Evolutionary conservation across 768 basidiomycete species (phyloP).

Genomic region (Chalciporus chontae): DNA sequence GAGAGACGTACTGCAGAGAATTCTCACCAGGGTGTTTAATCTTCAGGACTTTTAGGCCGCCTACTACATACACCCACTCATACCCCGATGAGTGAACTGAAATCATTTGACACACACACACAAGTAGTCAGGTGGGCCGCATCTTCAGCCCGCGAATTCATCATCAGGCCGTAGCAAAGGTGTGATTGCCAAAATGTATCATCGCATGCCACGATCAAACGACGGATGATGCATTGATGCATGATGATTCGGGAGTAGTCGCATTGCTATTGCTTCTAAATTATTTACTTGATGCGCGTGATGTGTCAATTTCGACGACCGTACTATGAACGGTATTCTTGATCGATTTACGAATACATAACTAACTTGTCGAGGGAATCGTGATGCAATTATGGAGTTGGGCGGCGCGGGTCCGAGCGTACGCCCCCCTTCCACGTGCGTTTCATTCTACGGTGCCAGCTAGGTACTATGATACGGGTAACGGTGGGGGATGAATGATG

Average conservation of each 20-base stretch:
- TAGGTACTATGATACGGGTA: neutral
- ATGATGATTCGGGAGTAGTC: too few relatives aligned
- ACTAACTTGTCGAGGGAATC: neutral
- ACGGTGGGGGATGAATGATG: neutral
- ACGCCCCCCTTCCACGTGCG: constrained; percentile 6
- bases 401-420: constrained; percentile 14
- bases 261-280: too few relatives aligned
- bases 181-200: neutral
- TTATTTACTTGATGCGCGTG: too few relatives aligned
- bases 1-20: neutral
- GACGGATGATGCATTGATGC: too few relatives aligned
- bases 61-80: constrained; percentile 5
- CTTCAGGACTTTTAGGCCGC: neutral
- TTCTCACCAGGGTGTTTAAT: constrained; percentile 9
- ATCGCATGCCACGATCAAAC: constrained; percentile 2
- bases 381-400: constrained; percentile 2
- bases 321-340: too few relatives aligned
- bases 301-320: too few relatives aligned
- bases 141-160: neutral
- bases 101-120: too few relatives aligned
- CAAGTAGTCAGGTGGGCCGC: neutral
- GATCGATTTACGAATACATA: neutral
- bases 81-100: neutral
- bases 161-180: neutral
- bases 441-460: constrained; percentile 9